Base-by-base conservation (phyloP, 2,329 filamentous ascomycete genomes). In the Cadophora gregata region DNA sequence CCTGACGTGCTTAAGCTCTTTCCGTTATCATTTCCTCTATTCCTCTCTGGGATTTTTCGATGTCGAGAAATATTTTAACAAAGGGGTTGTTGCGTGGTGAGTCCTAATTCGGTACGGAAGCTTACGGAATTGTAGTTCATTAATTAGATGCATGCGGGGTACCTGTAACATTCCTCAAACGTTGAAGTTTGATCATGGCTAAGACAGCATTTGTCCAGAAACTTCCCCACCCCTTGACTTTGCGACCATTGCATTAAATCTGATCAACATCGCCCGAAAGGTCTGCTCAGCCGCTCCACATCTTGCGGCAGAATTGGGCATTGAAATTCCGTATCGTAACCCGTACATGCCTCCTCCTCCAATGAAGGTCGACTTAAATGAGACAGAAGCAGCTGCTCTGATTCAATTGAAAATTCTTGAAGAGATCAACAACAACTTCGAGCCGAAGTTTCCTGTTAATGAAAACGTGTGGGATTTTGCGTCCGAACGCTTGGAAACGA, bases 401-500 rank as follows among this genome's bases (percentile, higher is more conserved):
- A 47, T 75, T 7, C 73, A 75, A 50, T 70, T 70, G 58, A 69
- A 76, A 58, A 65, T 75, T n/a, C 24, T 75, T 3, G 70, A 75
- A 38, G 75, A 76, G 51, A 19, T 67, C 7, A 73, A 70, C 60
- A 75, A 75, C 36, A 73, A 73, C 31, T 75, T 73, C 69, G 74
- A 76, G 38, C 62, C 66, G 4, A 55, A 68, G 3, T 74, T 75
- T 38, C 72, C 73, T 2, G 70, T 71, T 21, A 67, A 71, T 8
- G 74, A 76, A 33, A 64, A 69, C 6, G 69, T 75, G 3, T 76
- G 75, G 75, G 69, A 71, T 25, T 76, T 76, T 60, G 73, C 73
- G 4, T 36, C 50, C 1, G 60, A 67, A 9, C 59, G 70, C 12
- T 16, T 71, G 4, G 27, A 45, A 1, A 38, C 38, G 2, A 27